Conservation (phyloP, 148 eudicot species). For the Dianthus caryophyllus region DNA sequence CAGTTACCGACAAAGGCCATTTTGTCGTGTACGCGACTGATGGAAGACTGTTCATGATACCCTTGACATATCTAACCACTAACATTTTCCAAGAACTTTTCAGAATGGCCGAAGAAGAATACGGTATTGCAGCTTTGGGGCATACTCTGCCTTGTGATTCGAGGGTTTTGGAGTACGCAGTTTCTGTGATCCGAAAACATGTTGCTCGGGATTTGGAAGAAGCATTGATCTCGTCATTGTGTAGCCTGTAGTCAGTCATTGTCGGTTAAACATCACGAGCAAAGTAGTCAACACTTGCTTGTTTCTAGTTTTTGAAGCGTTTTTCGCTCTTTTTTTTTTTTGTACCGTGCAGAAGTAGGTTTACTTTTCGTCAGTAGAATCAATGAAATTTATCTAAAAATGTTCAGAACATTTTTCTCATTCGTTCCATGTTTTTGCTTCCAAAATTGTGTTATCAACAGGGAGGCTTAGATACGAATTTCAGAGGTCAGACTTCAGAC, state of each 20-base stretch:
- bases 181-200: slow-evolving; percentile 16
- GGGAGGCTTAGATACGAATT: neutral
- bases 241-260: slow-evolving; percentile 10
- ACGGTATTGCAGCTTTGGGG: slow-evolving; percentile 10
- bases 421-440: neutral
- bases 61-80: neutral
- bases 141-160: slow-evolving; percentile 12
- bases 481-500: no score
- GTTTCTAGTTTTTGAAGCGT: slow-evolving; percentile 10
- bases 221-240: slow-evolving; percentile 11
- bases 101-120: slow-evolving; percentile 17
- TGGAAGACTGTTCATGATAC: slow-evolving; percentile 17
- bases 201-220: slow-evolving; percentile 12
- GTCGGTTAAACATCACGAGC: slow-evolving; percentile 7
- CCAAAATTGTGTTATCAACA: neutral
- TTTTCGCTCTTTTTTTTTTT: neutral
- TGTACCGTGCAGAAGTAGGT: slow-evolving; percentile 3
- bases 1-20: slow-evolving; percentile 4
- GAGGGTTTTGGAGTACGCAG: slow-evolving; percentile 1
- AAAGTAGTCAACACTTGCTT: slow-evolving; percentile 6
- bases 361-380: neutral
- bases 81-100: slow-evolving; percentile 12
- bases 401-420: neutral
- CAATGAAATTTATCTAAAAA: neutral
- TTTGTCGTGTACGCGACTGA: slow-evolving; percentile 21